Evolutionary conservation across 768 basidiomycete genomes (phyloP).

Genomic region (Butyriboletus loyo): DNA sequence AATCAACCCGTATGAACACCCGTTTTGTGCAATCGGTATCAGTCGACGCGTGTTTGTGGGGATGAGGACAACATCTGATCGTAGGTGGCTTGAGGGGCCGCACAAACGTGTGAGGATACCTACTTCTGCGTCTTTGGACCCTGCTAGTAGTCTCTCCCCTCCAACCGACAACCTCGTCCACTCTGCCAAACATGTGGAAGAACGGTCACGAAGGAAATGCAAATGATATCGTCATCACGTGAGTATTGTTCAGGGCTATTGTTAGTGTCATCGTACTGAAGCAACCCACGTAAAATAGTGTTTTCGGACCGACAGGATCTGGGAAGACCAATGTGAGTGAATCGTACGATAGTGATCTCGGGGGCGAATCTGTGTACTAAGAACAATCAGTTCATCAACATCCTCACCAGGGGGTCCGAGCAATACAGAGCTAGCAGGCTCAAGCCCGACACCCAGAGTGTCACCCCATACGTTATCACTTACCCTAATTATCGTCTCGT

Average conservation of each 20-base stretch:
- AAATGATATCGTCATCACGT: slow-evolving; percentile 13
- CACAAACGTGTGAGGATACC: not conserved
- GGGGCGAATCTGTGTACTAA: too few species aligned
- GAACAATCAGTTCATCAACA: slow-evolving; percentile 12
- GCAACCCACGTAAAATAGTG: not conserved
- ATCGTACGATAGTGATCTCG: slow-evolving; percentile 8
- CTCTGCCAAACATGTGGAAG: not conserved
- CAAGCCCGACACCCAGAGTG: slow-evolving; percentile 6
- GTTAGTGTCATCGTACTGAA: not conserved
- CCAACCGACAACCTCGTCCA: not conserved
- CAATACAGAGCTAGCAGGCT: not conserved
- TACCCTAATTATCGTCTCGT: not conserved
- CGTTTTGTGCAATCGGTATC: too few species aligned
- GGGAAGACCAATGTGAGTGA: slow-evolving; percentile 23
- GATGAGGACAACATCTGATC: not conserved
- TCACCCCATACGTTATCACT: slow-evolving; percentile 1
- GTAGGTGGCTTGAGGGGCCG: not conserved
- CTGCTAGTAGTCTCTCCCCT: not conserved
- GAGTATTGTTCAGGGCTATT: not conserved
- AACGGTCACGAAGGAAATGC: not conserved
- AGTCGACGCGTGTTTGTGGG: not conserved
- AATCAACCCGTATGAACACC: too few species aligned
- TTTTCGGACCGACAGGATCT: slow-evolving; percentile 27
- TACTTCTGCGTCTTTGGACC: not conserved
- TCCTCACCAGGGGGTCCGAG: slow-evolving; percentile 1